Evolutionary conservation across 305 asterid genomes (phyloP).

Genomic region (Withania somnifera): DNA sequence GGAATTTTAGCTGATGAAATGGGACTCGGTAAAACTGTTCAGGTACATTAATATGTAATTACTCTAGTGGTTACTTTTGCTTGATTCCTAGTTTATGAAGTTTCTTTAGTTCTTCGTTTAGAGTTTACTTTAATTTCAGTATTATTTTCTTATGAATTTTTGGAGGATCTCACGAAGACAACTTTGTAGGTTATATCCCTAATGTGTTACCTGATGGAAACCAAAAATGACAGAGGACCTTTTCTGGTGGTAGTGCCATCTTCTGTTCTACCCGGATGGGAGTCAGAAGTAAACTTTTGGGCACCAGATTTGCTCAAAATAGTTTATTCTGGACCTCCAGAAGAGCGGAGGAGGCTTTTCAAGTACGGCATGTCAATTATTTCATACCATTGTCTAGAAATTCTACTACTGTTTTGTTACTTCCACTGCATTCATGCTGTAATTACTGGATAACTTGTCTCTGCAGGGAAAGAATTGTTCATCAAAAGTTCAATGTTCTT

Average conservation of each 20-base stretch:
- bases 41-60: constrained; percentile 36
- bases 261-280: constrained; percentile 98
- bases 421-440: not conserved
- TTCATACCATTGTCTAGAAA: not conserved
- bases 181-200: constrained; percentile 78
- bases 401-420: not conserved
- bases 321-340: constrained; percentile 94
- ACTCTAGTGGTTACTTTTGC: constrained; percentile 3
- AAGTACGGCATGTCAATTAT: constrained; percentile 36
- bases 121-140: not conserved
- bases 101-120: not conserved
- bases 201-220: constrained; percentile 89
- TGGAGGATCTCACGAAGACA: constrained; percentile 14
- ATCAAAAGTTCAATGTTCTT: constrained; percentile 88
- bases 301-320: constrained; percentile 84
- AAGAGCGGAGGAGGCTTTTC: constrained; percentile 85
- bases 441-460: constrained; percentile 14
- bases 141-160: not conserved
- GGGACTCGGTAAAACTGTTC: constrained; percentile 99
- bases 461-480: constrained; percentile 88
- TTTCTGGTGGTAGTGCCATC: constrained; percentile 99
- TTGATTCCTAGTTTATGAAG: not conserved
- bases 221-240: constrained; percentile 94
- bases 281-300: constrained; percentile 85
- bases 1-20: constrained; percentile 99